Base-by-base conservation (phyloP, 176 grass and related monocot genomes). In the Zea luxurians region DNA sequence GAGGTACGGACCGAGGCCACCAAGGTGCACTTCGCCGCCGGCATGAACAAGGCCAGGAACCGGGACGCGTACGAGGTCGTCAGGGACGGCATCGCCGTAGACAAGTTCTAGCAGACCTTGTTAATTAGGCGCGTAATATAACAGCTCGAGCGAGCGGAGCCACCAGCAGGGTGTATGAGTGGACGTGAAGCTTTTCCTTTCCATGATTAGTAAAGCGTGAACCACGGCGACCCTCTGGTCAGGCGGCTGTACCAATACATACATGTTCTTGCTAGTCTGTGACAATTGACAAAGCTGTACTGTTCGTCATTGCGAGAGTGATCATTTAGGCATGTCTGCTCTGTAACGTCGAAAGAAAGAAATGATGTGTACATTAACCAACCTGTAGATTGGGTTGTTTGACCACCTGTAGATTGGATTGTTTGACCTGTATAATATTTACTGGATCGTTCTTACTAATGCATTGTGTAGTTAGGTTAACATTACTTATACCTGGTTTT, bases 21-120 rank as follows among this genome's bases (percentile, higher is more conserved):
- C 17, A 97, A 97, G 82, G 81, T 97, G 10, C 87, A 90, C 65
- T 92, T 97, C 12, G 47, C 74, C 0, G 84, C 85, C 3, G 88
- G 91, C 20, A 77, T 94, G 78, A 92, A 90, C 41, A 97, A 94
- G 76, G 75, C 87, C 11, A 61, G 91, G 70, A 88, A 61, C 64
- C 84, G 95, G 15, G 89, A 92, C 48, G 87, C 85, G 38, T 97
- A 97, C n/a, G 91, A 94, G 78, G 78, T 94, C 3, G 76, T 84
- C 66, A 92, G 89, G 83, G 87, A 88, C 58, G 91, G 95, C 17
- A 44, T 90, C 5, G 34, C 6, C 53, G 78, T 92, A 52, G 85
- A 94, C 38, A 97, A 94, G 43, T 97, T 97, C 53, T 97, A 40
- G 38, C 38, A 93, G 87, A n/a, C 34, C 13, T 8, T 68, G 0